A percentile compares a stretch with the other conserved stretches of the same genome.
Evolutionary conservation across 2,329 filamentous ascomycete species (phyloP).

Genomic region (Aspergillus sp.): DNA sequence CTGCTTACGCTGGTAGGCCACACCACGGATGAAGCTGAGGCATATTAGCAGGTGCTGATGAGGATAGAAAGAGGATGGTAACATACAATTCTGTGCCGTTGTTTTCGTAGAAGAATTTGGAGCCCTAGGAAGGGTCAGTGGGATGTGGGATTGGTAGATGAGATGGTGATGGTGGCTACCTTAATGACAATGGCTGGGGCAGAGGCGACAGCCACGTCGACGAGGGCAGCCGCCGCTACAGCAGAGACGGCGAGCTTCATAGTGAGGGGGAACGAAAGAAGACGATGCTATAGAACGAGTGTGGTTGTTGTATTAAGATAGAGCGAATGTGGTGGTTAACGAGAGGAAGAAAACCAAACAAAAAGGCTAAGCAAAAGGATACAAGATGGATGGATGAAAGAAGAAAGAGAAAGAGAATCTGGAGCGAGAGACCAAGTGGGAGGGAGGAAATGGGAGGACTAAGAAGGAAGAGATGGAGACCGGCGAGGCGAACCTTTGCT

Average conservation of each 20-base stretch:
- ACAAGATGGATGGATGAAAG: not conserved
- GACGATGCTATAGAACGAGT: not conserved
- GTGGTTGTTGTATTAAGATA: not conserved
- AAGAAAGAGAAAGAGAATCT: not conserved
- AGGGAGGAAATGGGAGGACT: not conserved
- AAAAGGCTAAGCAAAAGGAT: not conserved
- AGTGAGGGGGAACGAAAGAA: constrained; percentile 25
- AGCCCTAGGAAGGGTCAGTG: constrained; percentile 53
- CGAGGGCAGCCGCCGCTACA: constrained; percentile 51
- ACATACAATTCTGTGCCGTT: constrained; percentile 70
- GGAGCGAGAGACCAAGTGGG: not conserved
- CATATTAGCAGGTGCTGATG: not conserved
- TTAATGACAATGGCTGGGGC: constrained; percentile 64
- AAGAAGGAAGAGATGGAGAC: not conserved
- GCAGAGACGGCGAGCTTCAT: constrained; percentile 56
- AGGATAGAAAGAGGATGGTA: not conserved
- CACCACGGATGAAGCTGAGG: constrained; percentile 75
- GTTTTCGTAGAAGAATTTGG: constrained; percentile 84
- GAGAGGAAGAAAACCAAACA: not conserved
- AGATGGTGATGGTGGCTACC: constrained; percentile 44
- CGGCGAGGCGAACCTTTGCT: not conserved
- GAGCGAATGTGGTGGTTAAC: constrained; percentile 1
- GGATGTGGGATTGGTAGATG: not conserved
- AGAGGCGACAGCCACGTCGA: constrained; percentile 52
- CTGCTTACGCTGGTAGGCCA: constrained; percentile 77